These are phyloP conservation scores for Mycena albidolilacea DNA, from an alignment of 768 basidiomycete species.

Conservation along the genomic window DNA sequence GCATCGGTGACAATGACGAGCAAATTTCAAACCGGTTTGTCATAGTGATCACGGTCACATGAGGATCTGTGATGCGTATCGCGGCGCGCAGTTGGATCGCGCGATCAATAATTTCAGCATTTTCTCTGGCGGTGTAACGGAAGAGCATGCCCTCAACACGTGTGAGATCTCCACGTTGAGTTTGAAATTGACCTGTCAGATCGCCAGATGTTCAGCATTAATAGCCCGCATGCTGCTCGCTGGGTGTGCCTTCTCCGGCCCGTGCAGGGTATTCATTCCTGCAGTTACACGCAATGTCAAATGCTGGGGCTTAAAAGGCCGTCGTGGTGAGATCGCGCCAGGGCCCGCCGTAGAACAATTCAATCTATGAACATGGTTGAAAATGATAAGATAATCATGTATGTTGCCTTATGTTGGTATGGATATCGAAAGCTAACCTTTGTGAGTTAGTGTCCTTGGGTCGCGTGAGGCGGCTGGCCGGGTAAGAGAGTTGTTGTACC, in stretches of 20 bases:
- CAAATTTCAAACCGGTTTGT: too few species aligned
- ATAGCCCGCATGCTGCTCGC: neutral
- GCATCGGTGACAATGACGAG: too few species aligned
- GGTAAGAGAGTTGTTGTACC: conserved; percentile 14
- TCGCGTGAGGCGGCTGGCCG: conserved; percentile 13
- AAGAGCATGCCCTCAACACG: neutral
- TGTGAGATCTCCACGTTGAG: neutral
- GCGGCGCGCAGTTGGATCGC: neutral
- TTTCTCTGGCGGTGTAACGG: neutral
- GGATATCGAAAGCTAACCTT: conserved; percentile 4
- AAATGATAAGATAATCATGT: conserved; percentile 17
- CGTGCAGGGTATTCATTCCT: neutral
- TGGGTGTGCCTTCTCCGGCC: neutral
- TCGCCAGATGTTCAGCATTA: neutral
- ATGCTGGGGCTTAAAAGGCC: neutral
- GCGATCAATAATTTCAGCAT: neutral
- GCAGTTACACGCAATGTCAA: neutral
- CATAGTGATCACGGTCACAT: too few species aligned
- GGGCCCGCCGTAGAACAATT: neutral
- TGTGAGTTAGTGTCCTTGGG: conserved; percentile 15
- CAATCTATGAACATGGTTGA: conserved; percentile 8
- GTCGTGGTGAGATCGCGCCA: neutral
- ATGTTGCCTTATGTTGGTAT: conserved; percentile 1
- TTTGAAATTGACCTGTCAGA: neutral
- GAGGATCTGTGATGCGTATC: neutral